Evolutionary conservation across 805 yeast species (phyloP), one percentile per base, ranked within the genome.

Genomic region (Starmerella bombicola): DNA sequence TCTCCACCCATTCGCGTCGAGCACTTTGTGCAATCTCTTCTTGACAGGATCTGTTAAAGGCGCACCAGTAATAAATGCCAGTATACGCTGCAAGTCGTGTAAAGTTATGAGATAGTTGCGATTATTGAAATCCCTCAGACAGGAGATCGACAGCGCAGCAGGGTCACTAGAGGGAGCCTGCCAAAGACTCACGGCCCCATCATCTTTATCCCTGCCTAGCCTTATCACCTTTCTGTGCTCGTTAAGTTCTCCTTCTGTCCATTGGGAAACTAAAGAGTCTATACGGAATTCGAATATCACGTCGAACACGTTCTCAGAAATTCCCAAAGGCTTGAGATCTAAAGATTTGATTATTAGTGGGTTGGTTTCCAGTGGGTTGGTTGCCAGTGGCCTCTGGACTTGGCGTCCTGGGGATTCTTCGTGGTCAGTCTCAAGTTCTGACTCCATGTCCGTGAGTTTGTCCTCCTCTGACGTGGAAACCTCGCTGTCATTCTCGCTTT

Each of bases 131-230:
- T 21, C 26, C 12, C 10, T 4, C 5, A 32, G 5, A n/a, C 35
- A 32, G 10, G 35, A 32, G 21, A 32, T n/a, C 8, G 34, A 19
- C 15, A 18, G 18, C 12, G 13, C 15, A 9, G 35, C 15, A 12
- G 8, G 7, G 4, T 23, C 17, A 6, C 6, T 6, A 15, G 17
- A 19, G 10, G 5, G 4, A 8, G 35, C 35, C 17, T 20, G 5
- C 29, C 31, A 23, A 16, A 40, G 9, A 26, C 39, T 40, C 23
- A 40, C 43, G 17, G 39, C 39, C 6, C n/a, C 33, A 32, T 30
- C 33, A 20, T 30, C 36, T 5, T 9, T 3, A 17, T 4, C 35
- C 4, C 41, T 29, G 9, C 16, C 35, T 10, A 37, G 10, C 3
- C 6, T 13, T 12, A 37, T 22, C n/a, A 37, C 17, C 6, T 5